Evolutionary conservation across 2,329 filamentous ascomycete species (phyloP), one percentile per base, ranked within the genome.

Genomic region (Epichloe festucae): DNA sequence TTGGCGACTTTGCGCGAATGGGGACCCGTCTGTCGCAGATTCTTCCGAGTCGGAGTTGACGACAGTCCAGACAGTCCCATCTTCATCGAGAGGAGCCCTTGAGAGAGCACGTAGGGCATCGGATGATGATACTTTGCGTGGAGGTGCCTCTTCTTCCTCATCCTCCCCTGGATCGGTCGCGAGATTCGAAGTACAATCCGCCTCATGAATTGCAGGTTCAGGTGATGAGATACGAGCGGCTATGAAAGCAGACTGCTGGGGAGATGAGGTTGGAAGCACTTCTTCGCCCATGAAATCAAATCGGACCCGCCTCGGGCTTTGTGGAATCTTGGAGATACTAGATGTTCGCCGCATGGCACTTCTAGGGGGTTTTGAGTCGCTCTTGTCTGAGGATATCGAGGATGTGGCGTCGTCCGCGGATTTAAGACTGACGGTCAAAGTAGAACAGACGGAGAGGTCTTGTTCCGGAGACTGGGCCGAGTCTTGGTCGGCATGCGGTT

Each of bases 231-330:
- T 54, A 52, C 60, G 58, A 7, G 60, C 60, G 41, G 58, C 54
- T 49, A 65, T 58, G 59, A 64, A 57, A 54, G 67, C 62, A 51
- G 66, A 57, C 51, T 62, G 55, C 54, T 72, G 70, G 46, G 79
- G 79, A 21, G 78, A 81, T 27, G 73, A 68, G 45, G 79, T 81
- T 19, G 80, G 78, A 52, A 81, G 66, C 38, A 84, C 77, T 59
- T 83, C 78, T 56, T 73, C 68, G 50, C 79, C 79, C 60, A 74
- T 73, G 45, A 83, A 74, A 39, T 81, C 74, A 56, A 84, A 84
- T 46, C 81, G 78, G 52, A 84, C 81, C 53, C 78, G 73, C 34
- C 79, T 73, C n/a, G 77, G 78, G 58, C 78, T 81, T 43, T 71
- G 69, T 5, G 65, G 67, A 50, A 73, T 71, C 48, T 70, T 74